Evolutionary conservation across 202 grass and related monocot genomes (phyloP), one percentile per base, ranked within the genome.

Genomic region (Zoysia matrella): DNA sequence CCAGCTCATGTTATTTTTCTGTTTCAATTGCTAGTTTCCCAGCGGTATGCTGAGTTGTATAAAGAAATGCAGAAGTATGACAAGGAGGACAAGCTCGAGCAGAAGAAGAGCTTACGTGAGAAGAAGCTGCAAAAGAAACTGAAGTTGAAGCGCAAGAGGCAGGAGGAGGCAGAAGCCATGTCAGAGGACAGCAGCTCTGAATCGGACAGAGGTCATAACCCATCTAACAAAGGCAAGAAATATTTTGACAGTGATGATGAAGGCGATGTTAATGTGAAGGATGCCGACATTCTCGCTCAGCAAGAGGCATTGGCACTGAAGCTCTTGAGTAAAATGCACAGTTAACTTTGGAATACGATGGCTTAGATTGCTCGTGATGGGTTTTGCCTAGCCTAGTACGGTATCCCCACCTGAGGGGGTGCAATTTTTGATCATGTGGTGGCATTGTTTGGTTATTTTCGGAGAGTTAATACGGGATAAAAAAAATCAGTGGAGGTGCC

Each of bases 81-180:
- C 57, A 98, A 95, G 80, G 92, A 95, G 85, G 95, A 95, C 84
- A 98, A 95, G 83, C 66, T 91, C 14, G 68, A 93, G 70, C 88
- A 98, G 42, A 86, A 78, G 58, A 79, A 91, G 80, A 92, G 75
- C 44, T 50, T 89, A 62, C 88, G 83, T 0, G 92, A 95, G 74
- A 93, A 93, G 81, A 89, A 88, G 43, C 69, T 95, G 42, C 86
- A 93, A 85, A 95, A 98, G 60, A 88, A 93, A 83, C 56, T 95
- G 83, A 66, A 91, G 76, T 75, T 86, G 71, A 95, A 92, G 82
- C 73, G 80, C 84, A 95, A 79, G 85, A 88, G 82, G 77, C 86
- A 78, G 41, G 85, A 97, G n/a, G 84, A 94, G 13, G 84, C 83
- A 36, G 83, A 80, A 9, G 64, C 65, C 0, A 55, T 15, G 4